These are phyloP conservation scores for Globisporangium cederbergense DNA, from an alignment of 352 stramenopile genomes.

Conservation along the genomic window DNA sequence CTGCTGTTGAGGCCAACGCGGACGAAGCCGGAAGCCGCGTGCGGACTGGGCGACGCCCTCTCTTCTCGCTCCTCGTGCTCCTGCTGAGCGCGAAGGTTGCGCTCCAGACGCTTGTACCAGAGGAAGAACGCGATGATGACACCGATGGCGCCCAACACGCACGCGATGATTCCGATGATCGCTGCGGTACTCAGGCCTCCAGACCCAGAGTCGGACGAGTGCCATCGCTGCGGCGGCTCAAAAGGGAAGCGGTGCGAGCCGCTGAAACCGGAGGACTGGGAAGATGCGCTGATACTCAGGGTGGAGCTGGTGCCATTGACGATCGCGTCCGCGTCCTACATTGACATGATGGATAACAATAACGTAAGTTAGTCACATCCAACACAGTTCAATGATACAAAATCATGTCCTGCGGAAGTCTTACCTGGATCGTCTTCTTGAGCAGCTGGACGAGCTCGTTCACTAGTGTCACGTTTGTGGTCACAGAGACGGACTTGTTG, in stretches of 20 bases:
- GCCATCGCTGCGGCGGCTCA: neutral
- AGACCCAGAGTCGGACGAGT: neutral
- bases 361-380: neutral
- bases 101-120: slow-evolving; percentile 3
- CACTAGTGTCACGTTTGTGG: neutral
- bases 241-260: slow-evolving; percentile 3
- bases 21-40: neutral
- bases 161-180: neutral
- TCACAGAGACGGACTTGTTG: neutral
- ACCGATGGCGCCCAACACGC: slow-evolving; percentile 22
- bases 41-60: neutral
- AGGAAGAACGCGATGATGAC: slow-evolving; percentile 20
- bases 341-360: too few relatives aligned
- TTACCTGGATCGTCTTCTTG: slow-evolving; percentile 2
- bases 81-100: slow-evolving; percentile 3
- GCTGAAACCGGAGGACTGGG: neutral
- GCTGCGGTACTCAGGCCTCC: neutral
- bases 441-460: slow-evolving; percentile 3
- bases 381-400: too few relatives aligned
- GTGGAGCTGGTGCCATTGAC: neutral
- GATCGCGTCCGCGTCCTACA: slow-evolving; percentile 1
- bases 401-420: neutral
- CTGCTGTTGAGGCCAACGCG: neutral
- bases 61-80: neutral
- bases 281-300: neutral